Conservation (phyloP, 164 flowering plant species). For the Cinnamomum chago region DNA sequence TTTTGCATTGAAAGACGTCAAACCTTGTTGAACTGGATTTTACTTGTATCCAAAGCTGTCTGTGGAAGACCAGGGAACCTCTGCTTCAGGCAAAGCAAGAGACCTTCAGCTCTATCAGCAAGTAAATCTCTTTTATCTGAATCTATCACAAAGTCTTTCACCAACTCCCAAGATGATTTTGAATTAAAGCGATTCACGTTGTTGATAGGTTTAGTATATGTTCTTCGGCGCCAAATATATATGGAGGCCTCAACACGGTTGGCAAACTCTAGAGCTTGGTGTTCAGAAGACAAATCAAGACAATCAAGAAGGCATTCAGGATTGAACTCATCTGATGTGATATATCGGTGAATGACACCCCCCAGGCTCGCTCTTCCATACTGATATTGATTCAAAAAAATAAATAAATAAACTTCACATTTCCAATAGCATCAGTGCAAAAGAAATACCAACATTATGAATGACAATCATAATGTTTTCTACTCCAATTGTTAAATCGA, state of each 20-base stretch:
- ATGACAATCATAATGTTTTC: too few relatives aligned
- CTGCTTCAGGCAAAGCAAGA: constrained; percentile 80
- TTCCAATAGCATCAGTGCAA: too few relatives aligned
- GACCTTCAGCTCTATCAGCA: constrained; percentile 84
- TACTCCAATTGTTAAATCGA: too few relatives aligned
- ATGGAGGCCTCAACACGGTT: constrained; percentile 91
- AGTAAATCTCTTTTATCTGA: constrained; percentile 78
- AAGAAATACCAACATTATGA: too few relatives aligned
- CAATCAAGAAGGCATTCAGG: constrained; percentile 91
- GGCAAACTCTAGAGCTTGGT: constrained; percentile 79
- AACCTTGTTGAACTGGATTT: constrained; percentile 95
- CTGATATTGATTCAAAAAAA: constrained; percentile 28
- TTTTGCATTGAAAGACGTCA: background rate
- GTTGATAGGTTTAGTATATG: constrained; percentile 35
- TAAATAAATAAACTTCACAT: too few relatives aligned
- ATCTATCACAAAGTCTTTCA: constrained; percentile 72
- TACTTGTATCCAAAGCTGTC: constrained; percentile 78
- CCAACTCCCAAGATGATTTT: constrained; percentile 87
- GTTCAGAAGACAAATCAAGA: constrained; percentile 81
- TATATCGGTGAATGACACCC: constrained; percentile 77
- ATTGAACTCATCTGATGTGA: constrained; percentile 86
- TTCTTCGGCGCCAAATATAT: constrained; percentile 72
- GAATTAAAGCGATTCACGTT: constrained; percentile 42
- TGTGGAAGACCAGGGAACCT: constrained; percentile 84
- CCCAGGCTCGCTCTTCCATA: constrained; percentile 86